Base-by-base conservation (phyloP, 176 grass and related monocot genomes). In the Oryza australiensis region DNA sequence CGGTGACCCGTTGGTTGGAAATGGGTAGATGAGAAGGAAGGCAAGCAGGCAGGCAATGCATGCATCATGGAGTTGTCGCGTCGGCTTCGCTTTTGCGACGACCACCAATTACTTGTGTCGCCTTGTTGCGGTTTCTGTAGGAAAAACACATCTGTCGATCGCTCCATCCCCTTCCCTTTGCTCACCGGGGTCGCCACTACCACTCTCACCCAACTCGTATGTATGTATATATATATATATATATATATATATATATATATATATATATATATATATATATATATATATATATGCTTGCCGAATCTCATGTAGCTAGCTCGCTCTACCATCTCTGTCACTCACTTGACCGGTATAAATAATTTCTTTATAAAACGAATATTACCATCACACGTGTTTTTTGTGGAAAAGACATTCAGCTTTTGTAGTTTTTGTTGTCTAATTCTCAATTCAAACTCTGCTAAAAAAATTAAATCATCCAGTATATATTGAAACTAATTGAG, bases 81-180 rank as follows among this genome's bases (percentile, higher is more conserved):
- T 80, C 64, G 29, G 3, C 20, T 27, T 7, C 55, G 55, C 55
- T 60, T 60, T 60, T 23, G 20, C 55, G n/a, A 60, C 55, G 22
- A 24, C 55, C 55, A n/a, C 55, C 55, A 30, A 15, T 49, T 68
- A 29, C 4, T 79, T 23, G 64, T 80, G 78, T 68, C 65, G 30
- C 23, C 30, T 40, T 70, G 14, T 59, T 70, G 66, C 32, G 79
- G n/a, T 81, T 80, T 53, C 23, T 37, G 49, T 60, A 42, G 79
- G 65, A 68, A 68, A 14, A 70, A 37, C 30, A 80, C 2, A 41
- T 18, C 0, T 77, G 62, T 29, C 45, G 22, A 78, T 55, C 65
- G 22, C 26, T 70, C 68, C 46, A 14, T 41, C 43, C 5, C 40
- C 11, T n/a, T 55, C 5, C 40, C 11, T n/a, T 55, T 55, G 18